Base-by-base conservation (phyloP, 345 rosid genomes). In the Salix brachista region DNA sequence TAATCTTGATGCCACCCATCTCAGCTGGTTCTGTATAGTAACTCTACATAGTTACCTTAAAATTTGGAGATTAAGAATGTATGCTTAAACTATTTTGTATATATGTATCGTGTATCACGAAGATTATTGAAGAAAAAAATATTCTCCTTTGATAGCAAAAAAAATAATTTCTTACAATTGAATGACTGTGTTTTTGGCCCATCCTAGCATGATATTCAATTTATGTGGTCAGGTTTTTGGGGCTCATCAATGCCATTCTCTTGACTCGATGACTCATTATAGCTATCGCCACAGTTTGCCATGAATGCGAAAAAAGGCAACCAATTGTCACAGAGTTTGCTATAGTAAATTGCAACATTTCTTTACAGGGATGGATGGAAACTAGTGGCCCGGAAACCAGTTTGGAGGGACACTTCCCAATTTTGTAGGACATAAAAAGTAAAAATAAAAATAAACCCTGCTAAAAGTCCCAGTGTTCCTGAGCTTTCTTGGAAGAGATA, bases 181-280 rank as follows among this genome's bases (percentile, higher is more conserved):
- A 56, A 56, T 16, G 6, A 4, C 5, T 62, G 13, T 30, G 32
- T 25, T 62, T 18, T 61, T 77, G 69, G 80, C 25, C 79, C 82
- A 41, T 16, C 21, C 56, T 17, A 16, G 30, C 37, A 64, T 23
- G 41, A 70, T 7, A 30, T 76, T 42, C 65, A 69, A 41, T 67
- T 69, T 62, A 79, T 68, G 76, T 69, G 77, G 78, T 71, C 82
- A 75, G 82, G 73, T 83, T 83, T 72, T 77, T 77, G 69, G 65
- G 86, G 81, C 80, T 73, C 69, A 77, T 81, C 82, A 77, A 81
- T 77, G 86, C 60, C 74, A 67, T 21, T 46, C 48, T 39, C 67
- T 39, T 34, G 44, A 76, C 46, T 71, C 60, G 74, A 75, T 58
- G 78, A 80, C 70, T 41, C 70, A 70, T 76, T 76, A 78, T 39